Evolutionary conservation across 495 filamentous ascomycete species (phyloP), one percentile per base, ranked within the genome.

Genomic region (Podospora didyma): DNA sequence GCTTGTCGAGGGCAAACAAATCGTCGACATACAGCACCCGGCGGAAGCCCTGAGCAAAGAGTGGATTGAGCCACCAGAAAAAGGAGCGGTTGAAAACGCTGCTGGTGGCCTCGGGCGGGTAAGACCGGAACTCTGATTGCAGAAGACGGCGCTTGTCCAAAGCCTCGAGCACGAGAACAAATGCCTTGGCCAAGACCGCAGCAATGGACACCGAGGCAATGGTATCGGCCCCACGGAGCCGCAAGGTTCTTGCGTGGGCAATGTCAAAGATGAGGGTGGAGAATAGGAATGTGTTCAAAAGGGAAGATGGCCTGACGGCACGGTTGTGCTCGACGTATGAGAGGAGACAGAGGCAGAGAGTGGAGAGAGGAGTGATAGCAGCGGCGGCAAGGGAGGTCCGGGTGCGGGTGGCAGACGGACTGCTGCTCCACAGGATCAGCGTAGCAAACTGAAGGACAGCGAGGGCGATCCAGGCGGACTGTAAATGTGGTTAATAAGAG

Each of bases 281-380:
- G 35, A 84, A 68, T 2, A 89, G 73, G 62, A 82, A 89, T 3
- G 74, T 55, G 51, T 76, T 77, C 49, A 88, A 63, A 14, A 86
- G 58, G 41, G 78, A 73, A 1, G 86, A 87, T 14, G 78, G 73
- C 20, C 72, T 62, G 5, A 78, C 58, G 9, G 69, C 63, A 22
- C 65, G 59, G 0, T 49, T 54, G 48, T 80, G 74, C 53, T 80
- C 75, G 24, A 70, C 41, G 48, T 69, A 71, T 2, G 76, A 79
- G n/a, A 77, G 56, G 6, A 70, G 41, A 7, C 57, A 56, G 37
- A 73, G 67, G 5, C 73, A 56, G 11, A 72, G 52, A 0, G 63
- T 57, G 21, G 55, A 63, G 20, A 78, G 53, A 3, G 82, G 67
- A 19, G 70, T 57, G 11, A 86, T 47, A 0, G 66, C 71, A 44